Evolutionary conservation across 805 yeast species (phyloP), one percentile per base, ranked within the genome.

Genomic region (Peterozyma toletana): DNA sequence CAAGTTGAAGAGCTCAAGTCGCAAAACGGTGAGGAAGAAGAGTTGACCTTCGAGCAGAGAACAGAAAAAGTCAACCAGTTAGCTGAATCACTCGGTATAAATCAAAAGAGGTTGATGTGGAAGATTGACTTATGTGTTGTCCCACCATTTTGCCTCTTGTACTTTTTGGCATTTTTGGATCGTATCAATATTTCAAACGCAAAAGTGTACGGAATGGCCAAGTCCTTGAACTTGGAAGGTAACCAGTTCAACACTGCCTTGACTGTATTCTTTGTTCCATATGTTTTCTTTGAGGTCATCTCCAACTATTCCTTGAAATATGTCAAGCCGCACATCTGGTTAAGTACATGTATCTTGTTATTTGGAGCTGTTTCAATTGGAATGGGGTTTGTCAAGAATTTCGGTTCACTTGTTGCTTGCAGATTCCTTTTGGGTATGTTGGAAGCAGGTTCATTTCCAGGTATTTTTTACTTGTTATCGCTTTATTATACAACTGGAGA

Each of bases 111-210:
- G 48, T 62, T 80, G 18, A 70, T 71, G 70, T 59, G 71, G 63
- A 80, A 80, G 53, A 64, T 77, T 30, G 86, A 80, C 53, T 40
- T 71, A 2, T 71, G 81, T 48, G 74, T 81, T 17, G 75, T 81
- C 29, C 83, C 86, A 9, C 75, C 83, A 14, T 78, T 83, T 48
- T 73, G 84, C 50, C 52, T 80, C 21, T 66, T 83, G 37, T 83
- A 83, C 54, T 72, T 83, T 53, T 67, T 82, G 48, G 77, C 86
- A 1, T 83, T 82, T 53, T 61, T 83, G 54, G 88, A 83, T 56
- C 66, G 88, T 53, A 85, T 82, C 47, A 83, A 83, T 59, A 79
- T 83, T 48, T 73, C 86, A 30, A 82, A 83, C 56, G 89, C 88
- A 9, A 73, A 72, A 42, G 73, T 79, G 38, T 80, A 80, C 53